Conservation (phyloP, 257 asterid species). For the Misopates orontium region DNA sequence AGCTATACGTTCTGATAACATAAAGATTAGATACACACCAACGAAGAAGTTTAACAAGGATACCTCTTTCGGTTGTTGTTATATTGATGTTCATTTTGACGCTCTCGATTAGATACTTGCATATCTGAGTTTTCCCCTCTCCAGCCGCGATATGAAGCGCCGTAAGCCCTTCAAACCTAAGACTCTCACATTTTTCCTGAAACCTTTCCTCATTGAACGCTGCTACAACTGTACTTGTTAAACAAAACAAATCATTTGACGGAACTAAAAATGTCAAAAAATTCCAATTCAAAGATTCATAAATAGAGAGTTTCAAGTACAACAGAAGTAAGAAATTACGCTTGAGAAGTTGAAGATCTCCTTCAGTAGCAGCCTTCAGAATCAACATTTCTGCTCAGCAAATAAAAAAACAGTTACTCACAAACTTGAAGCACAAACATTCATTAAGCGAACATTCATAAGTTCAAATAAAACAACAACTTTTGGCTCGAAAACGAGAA, state of each 20-base stretch:
- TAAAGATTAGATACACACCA: not conserved
- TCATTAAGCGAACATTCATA: too few relatives aligned
- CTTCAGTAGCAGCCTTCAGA: not conserved
- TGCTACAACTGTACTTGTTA: not conserved
- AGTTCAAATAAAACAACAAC: too few relatives aligned
- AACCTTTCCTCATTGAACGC: not conserved
- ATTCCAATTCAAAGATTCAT: not conserved
- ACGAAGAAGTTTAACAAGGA: not conserved
- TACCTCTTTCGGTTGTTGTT: constrained; percentile 1
- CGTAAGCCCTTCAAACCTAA: constrained; percentile 1
- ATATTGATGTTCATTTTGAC: constrained; percentile 23
- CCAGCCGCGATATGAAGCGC: constrained; percentile 34
- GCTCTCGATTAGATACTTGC: constrained; percentile 24
- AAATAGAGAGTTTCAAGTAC: not conserved
- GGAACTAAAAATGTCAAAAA: not conserved
- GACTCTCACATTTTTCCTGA: not conserved
- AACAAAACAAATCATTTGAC: not conserved
- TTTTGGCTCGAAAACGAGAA: too few relatives aligned
- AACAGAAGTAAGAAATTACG: not conserved
- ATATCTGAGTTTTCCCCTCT: constrained; percentile 16
- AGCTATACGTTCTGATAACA: not conserved
- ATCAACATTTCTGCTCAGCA: not conserved
- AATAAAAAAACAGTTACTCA: not conserved
- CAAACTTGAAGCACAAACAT: not conserved
- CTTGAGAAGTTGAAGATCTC: not conserved